Conservation (phyloP, 2,329 filamentous ascomycete genomes). For the Pseudocercospora eumusae region DNA sequence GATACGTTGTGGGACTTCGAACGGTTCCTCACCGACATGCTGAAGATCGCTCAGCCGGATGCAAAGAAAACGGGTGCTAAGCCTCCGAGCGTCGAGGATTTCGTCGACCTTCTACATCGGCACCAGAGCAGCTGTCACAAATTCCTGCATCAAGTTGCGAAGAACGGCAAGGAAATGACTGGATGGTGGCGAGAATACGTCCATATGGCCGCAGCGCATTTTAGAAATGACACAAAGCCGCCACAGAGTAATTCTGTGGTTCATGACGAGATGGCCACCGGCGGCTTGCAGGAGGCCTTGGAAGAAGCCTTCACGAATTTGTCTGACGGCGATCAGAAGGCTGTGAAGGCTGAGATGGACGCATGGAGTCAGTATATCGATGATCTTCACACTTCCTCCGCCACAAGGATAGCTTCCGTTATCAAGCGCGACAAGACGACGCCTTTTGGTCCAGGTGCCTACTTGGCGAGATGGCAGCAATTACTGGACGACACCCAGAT, state of each 20-base stretch:
- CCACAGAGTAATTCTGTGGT: slow-evolving; percentile 28
- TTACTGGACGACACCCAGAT: slow-evolving; percentile 70
- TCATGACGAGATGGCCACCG: slow-evolving; percentile 41
- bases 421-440: slow-evolving; percentile 47
- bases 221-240: slow-evolving; percentile 45
- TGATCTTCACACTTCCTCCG: slow-evolving; percentile 57
- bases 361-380: slow-evolving; percentile 63
- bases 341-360: slow-evolving; percentile 58
- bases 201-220: slow-evolving; percentile 59
- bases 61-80: slow-evolving; percentile 36
- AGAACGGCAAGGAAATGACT: slow-evolving; percentile 66
- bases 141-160: slow-evolving; percentile 69
- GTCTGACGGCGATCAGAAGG: slow-evolving; percentile 47
- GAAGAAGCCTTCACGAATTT: slow-evolving; percentile 52
- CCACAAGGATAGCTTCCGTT: slow-evolving; percentile 58
- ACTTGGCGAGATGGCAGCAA: slow-evolving; percentile 70
- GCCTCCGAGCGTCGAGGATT: slow-evolving; percentile 68
- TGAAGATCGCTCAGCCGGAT: slow-evolving; percentile 54
- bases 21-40: slow-evolving; percentile 69
- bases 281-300: slow-evolving; percentile 47
- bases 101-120: slow-evolving; percentile 64
- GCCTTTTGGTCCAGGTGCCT: slow-evolving; percentile 68
- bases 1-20: slow-evolving; percentile 68
- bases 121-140: slow-evolving; percentile 66
- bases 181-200: slow-evolving; percentile 63